Conservation (phyloP, 2,329 filamentous ascomycete species). For the Stachybotrys echinatus region DNA sequence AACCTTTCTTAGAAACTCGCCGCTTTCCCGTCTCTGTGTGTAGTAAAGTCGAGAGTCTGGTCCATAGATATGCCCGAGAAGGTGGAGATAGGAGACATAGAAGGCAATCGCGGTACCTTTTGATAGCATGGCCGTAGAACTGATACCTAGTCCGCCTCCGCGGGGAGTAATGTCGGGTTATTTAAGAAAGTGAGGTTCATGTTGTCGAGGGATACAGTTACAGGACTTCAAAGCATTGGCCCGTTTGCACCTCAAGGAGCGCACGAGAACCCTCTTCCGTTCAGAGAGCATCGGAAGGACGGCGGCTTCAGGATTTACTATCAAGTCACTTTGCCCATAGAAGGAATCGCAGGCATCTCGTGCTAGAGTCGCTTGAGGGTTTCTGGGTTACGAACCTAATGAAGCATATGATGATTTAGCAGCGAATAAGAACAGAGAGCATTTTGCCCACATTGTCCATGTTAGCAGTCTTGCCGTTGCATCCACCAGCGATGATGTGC, state of each 20-base stretch:
- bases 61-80: not conserved
- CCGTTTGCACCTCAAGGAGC: not conserved
- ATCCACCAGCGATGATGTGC: not conserved
- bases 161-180: not conserved
- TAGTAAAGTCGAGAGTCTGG: not conserved
- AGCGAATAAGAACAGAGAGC: not conserved
- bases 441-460: not conserved
- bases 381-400: not conserved
- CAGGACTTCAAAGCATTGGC: not conserved
- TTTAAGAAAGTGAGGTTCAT: not conserved
- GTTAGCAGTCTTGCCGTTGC: not conserved
- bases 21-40: not conserved
- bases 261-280: not conserved
- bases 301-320: not conserved
- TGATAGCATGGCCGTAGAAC: not conserved
- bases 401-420: not conserved
- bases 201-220: not conserved
- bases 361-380: not conserved
- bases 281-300: not conserved
- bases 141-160: not conserved
- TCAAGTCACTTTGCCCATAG: not conserved
- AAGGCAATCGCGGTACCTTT: not conserved
- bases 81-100: not conserved
- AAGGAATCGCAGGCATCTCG: not conserved
- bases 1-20: not conserved